These are phyloP conservation scores for Fusarium sp. DNA, from an alignment of 2,329 filamentous ascomycete species.

Conservation along the genomic window DNA sequence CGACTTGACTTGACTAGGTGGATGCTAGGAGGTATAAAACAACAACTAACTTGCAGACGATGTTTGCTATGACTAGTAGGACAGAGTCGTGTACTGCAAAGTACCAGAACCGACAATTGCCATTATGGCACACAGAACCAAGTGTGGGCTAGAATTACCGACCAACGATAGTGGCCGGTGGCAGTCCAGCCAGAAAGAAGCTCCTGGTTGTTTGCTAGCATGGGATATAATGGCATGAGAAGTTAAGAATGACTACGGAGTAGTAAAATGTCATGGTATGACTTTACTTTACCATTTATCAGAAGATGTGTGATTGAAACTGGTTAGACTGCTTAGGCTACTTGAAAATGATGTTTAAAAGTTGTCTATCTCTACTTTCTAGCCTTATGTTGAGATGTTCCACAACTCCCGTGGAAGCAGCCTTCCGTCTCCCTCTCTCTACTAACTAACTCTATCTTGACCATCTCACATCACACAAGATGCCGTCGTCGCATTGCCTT, in stretches of 20 bases:
- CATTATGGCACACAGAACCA: neutral
- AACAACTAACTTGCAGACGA: neutral
- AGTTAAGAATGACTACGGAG: neutral
- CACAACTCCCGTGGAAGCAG: neutral
- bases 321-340: neutral
- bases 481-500: neutral
- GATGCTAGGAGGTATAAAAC: neutral
- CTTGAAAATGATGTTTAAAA: neutral
- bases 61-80: neutral
- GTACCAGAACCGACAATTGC: neutral
- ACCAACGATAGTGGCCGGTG: neutral
- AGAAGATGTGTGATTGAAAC: neutral
- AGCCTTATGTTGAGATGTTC: neutral
- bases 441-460: neutral
- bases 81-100: neutral
- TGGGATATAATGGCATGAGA: conserved; percentile 12
- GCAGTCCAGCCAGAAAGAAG: neutral
- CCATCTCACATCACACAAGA: neutral
- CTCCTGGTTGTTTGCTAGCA: neutral
- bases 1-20: neutral
- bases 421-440: neutral
- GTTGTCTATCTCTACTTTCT: neutral
- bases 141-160: neutral
- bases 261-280: neutral
- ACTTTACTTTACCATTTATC: neutral